Evolutionary conservation across 371 early-diverging fungal species (phyloP).

Genomic region (Mortierella sp.): DNA sequence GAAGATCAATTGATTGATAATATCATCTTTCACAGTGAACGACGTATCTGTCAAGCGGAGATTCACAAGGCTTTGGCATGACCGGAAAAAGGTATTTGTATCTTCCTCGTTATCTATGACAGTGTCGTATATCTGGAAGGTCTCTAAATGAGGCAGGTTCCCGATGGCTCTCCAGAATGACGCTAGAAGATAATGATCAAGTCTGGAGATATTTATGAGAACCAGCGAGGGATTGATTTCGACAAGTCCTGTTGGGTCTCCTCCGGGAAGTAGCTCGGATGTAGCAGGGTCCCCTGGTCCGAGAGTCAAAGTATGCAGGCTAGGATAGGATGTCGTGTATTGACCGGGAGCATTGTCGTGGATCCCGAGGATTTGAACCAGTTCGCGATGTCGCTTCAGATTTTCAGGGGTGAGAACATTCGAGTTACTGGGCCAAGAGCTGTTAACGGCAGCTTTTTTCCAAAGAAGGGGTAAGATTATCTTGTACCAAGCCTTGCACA

Average conservation of each 20-base stretch:
- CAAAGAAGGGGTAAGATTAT: neutral
- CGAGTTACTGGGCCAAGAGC: neutral
- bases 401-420: neutral
- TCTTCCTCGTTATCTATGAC: neutral
- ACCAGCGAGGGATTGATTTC: neutral
- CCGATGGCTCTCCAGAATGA: neutral
- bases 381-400: neutral
- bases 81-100: neutral
- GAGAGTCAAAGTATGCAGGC: neutral
- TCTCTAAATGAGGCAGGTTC: neutral
- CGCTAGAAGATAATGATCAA: neutral
- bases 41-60: neutral
- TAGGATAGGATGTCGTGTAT: neutral
- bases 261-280: neutral
- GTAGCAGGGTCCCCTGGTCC: neutral
- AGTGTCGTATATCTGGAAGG: neutral
- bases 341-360: neutral
- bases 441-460: neutral
- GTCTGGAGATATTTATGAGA: neutral
- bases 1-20: too few relatives aligned
- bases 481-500: slow-evolving; percentile 3
- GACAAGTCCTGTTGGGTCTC: neutral
- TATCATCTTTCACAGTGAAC: neutral
- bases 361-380: neutral
- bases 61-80: neutral